Conservation (phyloP, 2,329 filamentous ascomycete genomes). For the Fusarium sp. region DNA sequence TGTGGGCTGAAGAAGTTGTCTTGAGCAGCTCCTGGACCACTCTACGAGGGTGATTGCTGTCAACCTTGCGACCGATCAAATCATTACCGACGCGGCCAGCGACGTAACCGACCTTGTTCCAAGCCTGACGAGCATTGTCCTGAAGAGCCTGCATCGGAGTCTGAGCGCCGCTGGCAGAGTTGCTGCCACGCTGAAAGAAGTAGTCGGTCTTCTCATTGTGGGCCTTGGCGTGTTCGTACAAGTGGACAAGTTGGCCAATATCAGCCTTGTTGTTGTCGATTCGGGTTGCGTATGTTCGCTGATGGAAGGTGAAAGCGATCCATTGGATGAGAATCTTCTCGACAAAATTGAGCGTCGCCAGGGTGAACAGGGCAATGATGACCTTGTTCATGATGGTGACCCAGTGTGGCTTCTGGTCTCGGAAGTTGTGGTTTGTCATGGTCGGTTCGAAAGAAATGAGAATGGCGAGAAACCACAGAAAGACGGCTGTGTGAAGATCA, state of each 20-base stretch:
- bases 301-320: slow-evolving; percentile 93
- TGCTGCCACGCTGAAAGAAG: slow-evolving; percentile 62
- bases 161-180: slow-evolving; percentile 71
- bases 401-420: slow-evolving; percentile 71
- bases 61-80: slow-evolving; percentile 83
- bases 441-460: slow-evolving; percentile 89
- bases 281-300: slow-evolving; percentile 89
- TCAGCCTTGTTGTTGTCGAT: slow-evolving; percentile 96
- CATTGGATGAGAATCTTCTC: slow-evolving; percentile 97
- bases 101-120: slow-evolving; percentile 87
- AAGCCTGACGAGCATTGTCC: slow-evolving; percentile 80
- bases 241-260: slow-evolving; percentile 72
- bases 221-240: slow-evolving; percentile 82
- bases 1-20: slow-evolving; percentile 81
- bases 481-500: slow-evolving; percentile 87
- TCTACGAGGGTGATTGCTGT: slow-evolving; percentile 84
- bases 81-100: slow-evolving; percentile 91
- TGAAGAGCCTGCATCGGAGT: slow-evolving; percentile 84
- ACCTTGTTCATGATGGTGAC: slow-evolving; percentile 87
- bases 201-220: slow-evolving; percentile 71
- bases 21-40: slow-evolving; percentile 85
- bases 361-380: slow-evolving; percentile 86
- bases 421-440: slow-evolving; percentile 70
- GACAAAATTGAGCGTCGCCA: slow-evolving; percentile 83
- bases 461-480: slow-evolving; percentile 92